Percentiles rank a stretch among this genome's conserved stretches.
Evolutionary conservation across 2,329 filamentous ascomycete genomes (phyloP).

Genomic region (Diaporthe citrichinensis): DNA sequence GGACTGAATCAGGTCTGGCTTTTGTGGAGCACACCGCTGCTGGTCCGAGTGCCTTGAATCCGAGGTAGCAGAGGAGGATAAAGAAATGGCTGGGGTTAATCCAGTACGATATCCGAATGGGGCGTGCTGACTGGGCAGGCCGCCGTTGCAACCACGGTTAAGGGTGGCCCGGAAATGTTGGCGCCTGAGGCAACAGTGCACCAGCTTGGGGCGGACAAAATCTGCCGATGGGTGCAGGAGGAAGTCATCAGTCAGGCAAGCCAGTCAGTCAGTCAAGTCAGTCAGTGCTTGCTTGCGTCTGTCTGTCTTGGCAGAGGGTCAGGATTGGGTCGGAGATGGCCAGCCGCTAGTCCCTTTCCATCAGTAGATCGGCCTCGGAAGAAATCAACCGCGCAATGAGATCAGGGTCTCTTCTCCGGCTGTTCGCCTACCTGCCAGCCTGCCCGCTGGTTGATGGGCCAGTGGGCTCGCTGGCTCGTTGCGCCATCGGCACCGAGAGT

Average conservation of each 20-base stretch:
- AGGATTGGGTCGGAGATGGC: constrained; percentile 32
- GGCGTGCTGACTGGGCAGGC: constrained; percentile 2
- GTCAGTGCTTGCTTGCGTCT: constrained; percentile 2
- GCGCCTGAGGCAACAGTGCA: constrained; percentile 13
- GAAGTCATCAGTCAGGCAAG: constrained; percentile 20
- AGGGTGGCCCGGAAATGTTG: neutral
- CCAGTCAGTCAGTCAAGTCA: neutral
- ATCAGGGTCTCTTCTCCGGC: constrained; percentile 27
- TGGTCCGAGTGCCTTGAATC: neutral
- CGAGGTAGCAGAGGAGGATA: constrained; percentile 1
- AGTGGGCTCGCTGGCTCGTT: constrained; percentile 4
- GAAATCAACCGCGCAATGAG: constrained; percentile 25
- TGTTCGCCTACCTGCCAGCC: neutral
- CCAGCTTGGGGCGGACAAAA: constrained; percentile 28
- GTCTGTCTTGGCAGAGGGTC: constrained; percentile 18
- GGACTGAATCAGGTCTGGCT: constrained; percentile 28
- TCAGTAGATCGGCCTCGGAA: constrained; percentile 25
- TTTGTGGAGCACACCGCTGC: constrained; percentile 23
- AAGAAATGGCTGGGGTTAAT: constrained; percentile 34
- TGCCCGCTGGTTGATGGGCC: neutral
- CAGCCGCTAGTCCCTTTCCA: constrained; percentile 24
- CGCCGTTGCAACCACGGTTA: constrained; percentile 11
- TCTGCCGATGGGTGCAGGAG: constrained; percentile 25
- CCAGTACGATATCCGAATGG: constrained; percentile 7
- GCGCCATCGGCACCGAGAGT: constrained; percentile 29